phyloP scores from a whole-genome alignment of 2,329 filamentous ascomycete species.

The Cladosporium sp. region DNA sequence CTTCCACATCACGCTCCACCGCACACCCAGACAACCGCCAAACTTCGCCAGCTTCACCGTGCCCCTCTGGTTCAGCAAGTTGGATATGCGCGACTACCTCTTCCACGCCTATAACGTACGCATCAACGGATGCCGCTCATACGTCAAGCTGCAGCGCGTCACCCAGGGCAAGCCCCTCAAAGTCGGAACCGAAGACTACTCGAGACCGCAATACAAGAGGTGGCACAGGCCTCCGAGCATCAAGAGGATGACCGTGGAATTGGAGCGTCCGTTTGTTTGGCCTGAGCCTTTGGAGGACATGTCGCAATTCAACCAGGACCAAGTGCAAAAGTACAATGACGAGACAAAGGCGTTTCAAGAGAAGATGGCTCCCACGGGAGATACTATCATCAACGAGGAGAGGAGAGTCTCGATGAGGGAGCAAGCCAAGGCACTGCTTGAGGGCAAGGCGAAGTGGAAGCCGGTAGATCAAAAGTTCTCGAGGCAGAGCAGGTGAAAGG shows the following conservation, averaged over 20 bases:
- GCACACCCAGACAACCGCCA: constrained; percentile 69
- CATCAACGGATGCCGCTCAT: constrained; percentile 72
- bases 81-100: constrained; percentile 94
- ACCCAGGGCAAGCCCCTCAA: constrained; percentile 49
- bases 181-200: constrained; percentile 6
- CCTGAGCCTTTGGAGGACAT: constrained; percentile 62
- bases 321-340: constrained; percentile 29
- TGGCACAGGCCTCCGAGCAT: constrained; percentile 70
- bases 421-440: constrained; percentile 64
- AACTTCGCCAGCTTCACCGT: constrained; percentile 88
- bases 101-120: constrained; percentile 80
- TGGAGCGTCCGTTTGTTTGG: constrained; percentile 85
- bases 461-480: constrained; percentile 19
- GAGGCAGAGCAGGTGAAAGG: not conserved
- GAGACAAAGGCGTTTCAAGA: constrained; percentile 44
- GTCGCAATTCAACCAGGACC: constrained; percentile 48
- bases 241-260: constrained; percentile 95
- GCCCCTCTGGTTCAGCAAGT: constrained; percentile 89
- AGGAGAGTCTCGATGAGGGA: constrained; percentile 50
- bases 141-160: constrained; percentile 68
- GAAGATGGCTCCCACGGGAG: constrained; percentile 35
- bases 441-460: constrained; percentile 62
- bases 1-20: constrained; percentile 77
- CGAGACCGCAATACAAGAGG: constrained; percentile 40
- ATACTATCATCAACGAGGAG: constrained; percentile 43